Conservation (phyloP, 2,329 filamentous ascomycete species). For the Pyrenophora teres region DNA sequence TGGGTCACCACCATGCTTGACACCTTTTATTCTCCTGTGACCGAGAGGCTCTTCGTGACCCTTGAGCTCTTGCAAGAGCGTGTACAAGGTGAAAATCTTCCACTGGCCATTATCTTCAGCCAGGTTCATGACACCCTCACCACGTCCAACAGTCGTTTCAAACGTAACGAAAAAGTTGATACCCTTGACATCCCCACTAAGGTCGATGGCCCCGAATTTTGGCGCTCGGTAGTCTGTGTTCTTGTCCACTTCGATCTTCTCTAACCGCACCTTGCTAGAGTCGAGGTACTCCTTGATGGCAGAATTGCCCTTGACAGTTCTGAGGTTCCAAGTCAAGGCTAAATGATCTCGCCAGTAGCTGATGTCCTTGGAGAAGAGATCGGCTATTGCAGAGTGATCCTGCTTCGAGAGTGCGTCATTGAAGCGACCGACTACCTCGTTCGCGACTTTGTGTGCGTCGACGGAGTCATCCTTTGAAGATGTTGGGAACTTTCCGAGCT, state of each 20-base stretch:
- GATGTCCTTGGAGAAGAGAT: conserved; percentile 57
- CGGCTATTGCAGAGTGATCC: conserved; percentile 37
- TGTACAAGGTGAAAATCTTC: conserved; percentile 49
- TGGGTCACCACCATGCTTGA: conserved; percentile 36
- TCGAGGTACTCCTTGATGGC: conserved; percentile 47
- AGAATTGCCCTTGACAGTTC: conserved; percentile 56
- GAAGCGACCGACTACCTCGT: conserved; percentile 47
- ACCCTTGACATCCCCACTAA: conserved; percentile 36
- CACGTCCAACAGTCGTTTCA: conserved; percentile 36
- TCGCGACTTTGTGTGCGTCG: conserved; percentile 49
- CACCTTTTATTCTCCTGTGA: conserved; percentile 33
- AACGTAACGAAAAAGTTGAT: conserved; percentile 38
- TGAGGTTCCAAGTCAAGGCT: conserved; percentile 60
- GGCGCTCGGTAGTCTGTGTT: conserved; percentile 22
- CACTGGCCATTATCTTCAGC: conserved; percentile 42
- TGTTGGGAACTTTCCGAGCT: conserved; percentile 52
- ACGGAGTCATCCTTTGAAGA: conserved; percentile 33
- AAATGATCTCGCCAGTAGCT: conserved; percentile 66
- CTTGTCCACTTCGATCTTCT: conserved; percentile 38
- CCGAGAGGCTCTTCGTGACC: conserved; percentile 39
- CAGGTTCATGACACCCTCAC: conserved; percentile 43
- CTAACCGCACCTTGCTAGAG: conserved; percentile 39
- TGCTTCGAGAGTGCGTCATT: conserved; percentile 49
- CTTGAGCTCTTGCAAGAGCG: conserved; percentile 45
- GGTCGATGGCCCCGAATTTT: conserved; percentile 37